These are phyloP conservation scores for Neopestalotiopsis rosae DNA, from an alignment of 2,329 filamentous ascomycete species.

Conservation along the genomic window DNA sequence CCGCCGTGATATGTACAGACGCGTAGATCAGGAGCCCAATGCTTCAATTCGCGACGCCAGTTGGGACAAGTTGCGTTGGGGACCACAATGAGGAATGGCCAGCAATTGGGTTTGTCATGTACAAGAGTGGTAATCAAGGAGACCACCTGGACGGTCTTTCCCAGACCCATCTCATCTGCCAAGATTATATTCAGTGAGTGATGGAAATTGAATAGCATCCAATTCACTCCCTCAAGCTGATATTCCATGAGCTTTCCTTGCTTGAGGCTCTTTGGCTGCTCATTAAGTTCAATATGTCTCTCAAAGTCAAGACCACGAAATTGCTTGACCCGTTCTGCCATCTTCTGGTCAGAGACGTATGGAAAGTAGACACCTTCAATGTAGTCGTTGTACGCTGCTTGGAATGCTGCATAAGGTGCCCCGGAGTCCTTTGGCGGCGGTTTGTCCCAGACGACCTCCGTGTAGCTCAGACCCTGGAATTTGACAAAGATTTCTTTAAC, in stretches of 20 bases:
- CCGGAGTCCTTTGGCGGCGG: conserved; percentile 70
- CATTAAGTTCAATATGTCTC: conserved; percentile 66
- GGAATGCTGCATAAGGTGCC: conserved; percentile 79
- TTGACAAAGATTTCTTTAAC: conserved; percentile 83
- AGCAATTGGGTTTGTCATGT: conserved; percentile 73
- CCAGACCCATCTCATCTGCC: conserved; percentile 97
- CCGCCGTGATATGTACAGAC: conserved; percentile 95
- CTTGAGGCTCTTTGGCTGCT: conserved; percentile 75
- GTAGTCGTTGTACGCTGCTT: conserved; percentile 84
- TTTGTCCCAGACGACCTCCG: conserved; percentile 88
- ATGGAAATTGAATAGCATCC: conserved; percentile 92
- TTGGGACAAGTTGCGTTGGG: conserved; percentile 97
- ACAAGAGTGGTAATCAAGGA: conserved; percentile 78
- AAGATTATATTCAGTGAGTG: conserved; percentile 84
- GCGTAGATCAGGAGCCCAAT: conserved; percentile 84
- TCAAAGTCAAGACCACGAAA: conserved; percentile 71
- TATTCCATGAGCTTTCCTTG: conserved; percentile 91
- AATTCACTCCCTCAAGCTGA: conserved; percentile 91
- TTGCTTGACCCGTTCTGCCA: conserved; percentile 72
- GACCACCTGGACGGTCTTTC: conserved; percentile 95
- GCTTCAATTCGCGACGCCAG: conserved; percentile 94
- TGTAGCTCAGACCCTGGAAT: conserved; percentile 89
- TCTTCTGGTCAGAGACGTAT: conserved; percentile 57
- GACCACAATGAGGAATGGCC: conserved; percentile 91
- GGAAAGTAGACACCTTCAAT: conserved; percentile 77